These are phyloP conservation scores for Wickerhamiella shivajii DNA, from an alignment of 805 yeast species.

Conservation along the genomic window DNA sequence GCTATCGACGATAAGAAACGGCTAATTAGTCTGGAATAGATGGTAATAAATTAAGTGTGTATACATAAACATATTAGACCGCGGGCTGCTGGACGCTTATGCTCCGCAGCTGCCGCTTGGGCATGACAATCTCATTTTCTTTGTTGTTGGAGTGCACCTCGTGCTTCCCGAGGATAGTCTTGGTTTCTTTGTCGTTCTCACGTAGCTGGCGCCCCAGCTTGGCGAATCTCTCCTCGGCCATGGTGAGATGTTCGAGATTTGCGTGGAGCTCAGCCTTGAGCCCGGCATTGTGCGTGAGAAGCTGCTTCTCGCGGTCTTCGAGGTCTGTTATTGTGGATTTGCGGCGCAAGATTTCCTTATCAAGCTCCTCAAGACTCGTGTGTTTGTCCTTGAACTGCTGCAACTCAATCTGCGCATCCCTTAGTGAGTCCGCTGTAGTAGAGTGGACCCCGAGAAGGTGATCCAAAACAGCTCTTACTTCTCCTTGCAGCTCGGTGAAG, in stretches of 20 bases:
- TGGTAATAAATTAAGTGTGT: not conserved
- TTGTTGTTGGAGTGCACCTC: conserved; percentile 11
- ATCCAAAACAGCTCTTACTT: conserved; percentile 16
- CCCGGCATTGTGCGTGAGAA: conserved; percentile 8
- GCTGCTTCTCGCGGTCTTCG: conserved; percentile 9
- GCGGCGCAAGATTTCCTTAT: conserved; percentile 4
- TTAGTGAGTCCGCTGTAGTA: not conserved
- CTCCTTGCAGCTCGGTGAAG: conserved; percentile 11
- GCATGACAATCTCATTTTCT: conserved; percentile 15
- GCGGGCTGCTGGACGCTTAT: conserved; percentile 11
- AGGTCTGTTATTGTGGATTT: conserved; percentile 10
- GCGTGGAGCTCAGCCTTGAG: conserved; percentile 13
- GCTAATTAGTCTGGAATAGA: not conserved
- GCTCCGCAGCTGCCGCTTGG: conserved; percentile 19
- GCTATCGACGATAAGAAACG: too few species aligned
- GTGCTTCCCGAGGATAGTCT: conserved; percentile 8
- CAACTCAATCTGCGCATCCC: not conserved
- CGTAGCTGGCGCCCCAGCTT: conserved; percentile 15
- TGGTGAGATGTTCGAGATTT: conserved; percentile 11
- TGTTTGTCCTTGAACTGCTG: conserved; percentile 1
- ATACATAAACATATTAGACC: not conserved
- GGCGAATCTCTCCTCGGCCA: conserved; percentile 13
- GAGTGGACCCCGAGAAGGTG: conserved; percentile 11
- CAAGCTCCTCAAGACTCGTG: conserved; percentile 6
- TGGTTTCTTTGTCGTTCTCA: conserved; percentile 13